Conservation (phyloP, 345 rosid species). For the Citrus medica region DNA sequence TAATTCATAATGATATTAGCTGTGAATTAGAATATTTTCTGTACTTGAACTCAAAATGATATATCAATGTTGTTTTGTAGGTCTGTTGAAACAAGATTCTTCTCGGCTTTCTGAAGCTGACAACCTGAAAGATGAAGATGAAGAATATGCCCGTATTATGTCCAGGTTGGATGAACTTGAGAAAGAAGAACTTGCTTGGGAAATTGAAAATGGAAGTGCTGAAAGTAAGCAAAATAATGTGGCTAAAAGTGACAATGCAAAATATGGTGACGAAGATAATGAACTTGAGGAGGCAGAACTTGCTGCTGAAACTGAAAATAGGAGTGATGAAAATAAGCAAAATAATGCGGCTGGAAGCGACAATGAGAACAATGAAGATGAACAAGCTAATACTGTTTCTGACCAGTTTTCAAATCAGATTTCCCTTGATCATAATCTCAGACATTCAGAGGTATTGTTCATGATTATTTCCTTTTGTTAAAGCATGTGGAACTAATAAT, state of each 20-base stretch:
- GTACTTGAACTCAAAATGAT: not conserved
- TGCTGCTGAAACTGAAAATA: conserved; percentile 41
- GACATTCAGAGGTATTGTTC: too few species aligned
- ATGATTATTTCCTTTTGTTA: too few species aligned
- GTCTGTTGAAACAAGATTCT: conserved; percentile 17
- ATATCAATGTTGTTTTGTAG: conserved; percentile 18
- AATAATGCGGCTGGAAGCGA: not conserved
- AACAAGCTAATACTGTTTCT: too few species aligned
- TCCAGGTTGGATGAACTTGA: conserved; percentile 90
- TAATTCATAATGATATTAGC: not conserved
- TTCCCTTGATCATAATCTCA: too few species aligned
- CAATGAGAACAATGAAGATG: too few species aligned
- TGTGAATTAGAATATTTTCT: not conserved
- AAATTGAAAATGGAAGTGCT: conserved; percentile 20
- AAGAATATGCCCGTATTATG: conserved; percentile 64
- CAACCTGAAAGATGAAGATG: conserved; percentile 28
- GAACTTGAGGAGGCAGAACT: conserved; percentile 91
- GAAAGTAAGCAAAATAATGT: conserved; percentile 23
- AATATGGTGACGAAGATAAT: conserved; percentile 26
- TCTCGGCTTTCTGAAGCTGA: conserved; percentile 25
- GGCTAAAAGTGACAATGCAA: conserved; percentile 8
- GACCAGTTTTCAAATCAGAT: too few species aligned
- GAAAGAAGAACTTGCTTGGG: conserved; percentile 73
- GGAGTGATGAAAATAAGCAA: conserved; percentile 24
- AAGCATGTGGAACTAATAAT: too few species aligned